Evolutionary conservation across 768 basidiomycete genomes (phyloP), one percentile per base, ranked within the genome.

Genomic region (Suillus decipiens): DNA sequence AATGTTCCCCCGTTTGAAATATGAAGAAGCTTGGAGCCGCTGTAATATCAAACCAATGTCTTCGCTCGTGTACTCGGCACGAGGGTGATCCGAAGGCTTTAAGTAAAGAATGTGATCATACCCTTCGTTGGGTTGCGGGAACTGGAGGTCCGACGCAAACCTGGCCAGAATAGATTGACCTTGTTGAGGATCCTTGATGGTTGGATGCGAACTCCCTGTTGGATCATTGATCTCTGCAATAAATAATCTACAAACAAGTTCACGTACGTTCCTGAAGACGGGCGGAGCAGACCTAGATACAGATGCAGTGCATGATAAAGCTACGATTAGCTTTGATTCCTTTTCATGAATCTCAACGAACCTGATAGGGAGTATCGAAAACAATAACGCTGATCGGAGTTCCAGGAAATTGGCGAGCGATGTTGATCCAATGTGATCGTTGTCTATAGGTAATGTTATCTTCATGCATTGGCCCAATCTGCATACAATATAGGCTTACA

Each of bases 281-380:
- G 61, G 80, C 78, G 63, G 82, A 85, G 67, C 90, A 92, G 61
- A 82, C 76, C 89, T 90, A 69, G 63, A 67, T 15, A 66, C 66
- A 57, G 64, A 68, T 71, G 69, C 62, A 66, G 59, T 28, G 28
- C 36, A 53, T 67, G 59, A 69, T 63, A 56, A 59, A 51, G 42
- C 60, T 53, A 43, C 17, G 59, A 37, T 50, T 47, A 51, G 47
- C 48, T 54, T 42, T 41, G 37, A n/a, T 31, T 61, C 36, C 48
- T 28, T 31, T 36, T 22, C 22, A 60, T 55, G 56, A 53, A 28
- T 42, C 43, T 61, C 64, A 64, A 69, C 82, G 79, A 69, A 91
- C 90, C 76, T 89, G 82, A 75, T 89, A 88, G 64, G 89, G 88
- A 5, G 85, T 89, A 71, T 92, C 87, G 67, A 92, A 91, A 66